Evolutionary conservation across 1,139 yeast species (phyloP).

Genomic region (Suhomyces taliae): DNA sequence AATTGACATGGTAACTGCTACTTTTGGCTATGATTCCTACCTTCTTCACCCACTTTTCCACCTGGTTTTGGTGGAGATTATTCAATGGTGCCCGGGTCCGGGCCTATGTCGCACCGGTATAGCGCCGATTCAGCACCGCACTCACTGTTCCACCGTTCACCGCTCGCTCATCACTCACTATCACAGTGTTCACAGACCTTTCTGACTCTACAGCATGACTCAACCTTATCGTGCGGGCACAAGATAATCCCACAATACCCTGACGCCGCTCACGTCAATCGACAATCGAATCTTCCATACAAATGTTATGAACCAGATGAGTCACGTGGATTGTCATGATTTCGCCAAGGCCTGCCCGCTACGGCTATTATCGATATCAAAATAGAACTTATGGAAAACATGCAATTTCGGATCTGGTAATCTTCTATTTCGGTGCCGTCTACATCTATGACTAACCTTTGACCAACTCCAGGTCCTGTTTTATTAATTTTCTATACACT

Average conservation of each 20-base stretch:
- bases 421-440: too few relatives aligned
- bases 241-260: too few relatives aligned
- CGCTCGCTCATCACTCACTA: neutral
- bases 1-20: too few relatives aligned
- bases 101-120: conserved; percentile 1
- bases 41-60: neutral
- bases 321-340: too few relatives aligned
- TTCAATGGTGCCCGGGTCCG: conserved; percentile 1
- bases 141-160: neutral
- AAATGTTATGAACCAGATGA: too few relatives aligned
- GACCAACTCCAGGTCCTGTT: too few relatives aligned
- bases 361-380: too few relatives aligned
- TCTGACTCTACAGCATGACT: neutral
- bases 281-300: neutral
- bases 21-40: neutral
- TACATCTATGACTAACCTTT: too few relatives aligned
- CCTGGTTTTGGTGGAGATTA: neutral
- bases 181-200: neutral
- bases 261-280: neutral
- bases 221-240: neutral
- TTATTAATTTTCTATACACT: too few relatives aligned
- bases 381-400: too few relatives aligned
- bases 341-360: too few relatives aligned
- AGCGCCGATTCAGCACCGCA: conserved; percentile 1
- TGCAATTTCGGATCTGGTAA: too few relatives aligned